Evolutionary conservation across 2,329 filamentous ascomycete genomes (phyloP), one percentile per base, ranked within the genome.

Genomic region (Cladosporium sp.): DNA sequence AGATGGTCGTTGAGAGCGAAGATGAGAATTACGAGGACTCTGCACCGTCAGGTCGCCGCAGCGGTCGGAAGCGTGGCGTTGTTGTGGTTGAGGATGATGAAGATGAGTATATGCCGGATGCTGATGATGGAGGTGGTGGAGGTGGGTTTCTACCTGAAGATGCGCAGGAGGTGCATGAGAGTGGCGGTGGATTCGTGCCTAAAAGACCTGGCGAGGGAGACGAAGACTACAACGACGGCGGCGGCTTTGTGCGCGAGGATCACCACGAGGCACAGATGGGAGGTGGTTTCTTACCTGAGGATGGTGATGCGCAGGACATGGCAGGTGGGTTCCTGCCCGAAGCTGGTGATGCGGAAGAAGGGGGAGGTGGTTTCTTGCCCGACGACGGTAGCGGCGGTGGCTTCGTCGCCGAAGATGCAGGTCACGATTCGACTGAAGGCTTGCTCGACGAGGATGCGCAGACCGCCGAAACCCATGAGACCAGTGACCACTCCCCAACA

Each of bases 121-220:
- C 69, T 26, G 59, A 43, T 25, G 21, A 59, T 2, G 56, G 49
- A n/a, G 56, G n/a, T 1, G 63, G 54, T 11, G 75, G 71, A n/a
- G 71, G 74, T 21, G 74, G 73, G 3, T 78, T 77, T 59, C 32
- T 78, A 23, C 70, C 68, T 1, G 73, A 76, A 23, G 67, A 71
- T 48, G 70, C 68, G 43, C 53, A 65, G 16, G 32, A 64, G 11
- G n/a, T 34, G 11, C 18, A 39, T 5, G 43, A 69, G 64, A 21
- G 72, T 36, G 65, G 56, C 23, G 68, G 62, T 30, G 68, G 67
- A 14, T 67, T 67, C 28, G 18, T 69, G 14, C 56, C 65, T 16
- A 66, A 66, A 28, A 13, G 26, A 3, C 21, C 51, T 21, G 36
- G 16, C 14, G 70, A 74, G 26, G 70, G 73, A 3, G 65, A 67